These are phyloP conservation scores for Galerina marginata DNA, from an alignment of 768 basidiomycete species.

Conservation along the genomic window DNA sequence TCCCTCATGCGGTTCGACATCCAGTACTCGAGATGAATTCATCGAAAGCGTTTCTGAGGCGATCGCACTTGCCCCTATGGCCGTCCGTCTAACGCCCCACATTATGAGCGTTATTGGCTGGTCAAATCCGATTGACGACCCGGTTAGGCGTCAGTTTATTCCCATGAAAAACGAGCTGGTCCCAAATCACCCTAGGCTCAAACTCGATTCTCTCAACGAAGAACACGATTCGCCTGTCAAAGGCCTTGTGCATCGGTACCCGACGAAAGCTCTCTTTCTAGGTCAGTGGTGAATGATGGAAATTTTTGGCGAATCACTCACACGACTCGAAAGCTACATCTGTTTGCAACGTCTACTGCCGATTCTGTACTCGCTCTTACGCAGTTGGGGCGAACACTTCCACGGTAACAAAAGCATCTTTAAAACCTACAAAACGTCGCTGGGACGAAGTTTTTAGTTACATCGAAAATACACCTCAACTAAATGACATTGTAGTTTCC, in stretches of 20 bases:
- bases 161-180: constrained; percentile 2
- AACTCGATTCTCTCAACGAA: constrained; percentile 4
- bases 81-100: constrained; percentile 4
- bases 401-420: background rate
- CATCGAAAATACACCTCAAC: constrained; percentile 4
- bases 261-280: constrained; percentile 3
- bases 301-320: background rate
- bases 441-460: constrained; percentile 6
- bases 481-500: constrained; percentile 6
- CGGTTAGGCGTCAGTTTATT: constrained; percentile 3
- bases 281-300: background rate
- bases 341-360: constrained; percentile 7
- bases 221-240: constrained; percentile 6
- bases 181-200: constrained; percentile 1
- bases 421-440: constrained; percentile 5
- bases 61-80: constrained; percentile 3
- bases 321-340: constrained; percentile 1
- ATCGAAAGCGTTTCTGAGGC: constrained; percentile 4
- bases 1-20: background rate
- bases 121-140: background rate
- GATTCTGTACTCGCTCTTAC: constrained; percentile 7
- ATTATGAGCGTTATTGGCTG: constrained; percentile 8
- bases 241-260: constrained; percentile 7
- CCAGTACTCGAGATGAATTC: background rate
- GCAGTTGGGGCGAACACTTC: constrained; percentile 4